A percentile compares a stretch with the other conserved stretches of the same genome.
phyloP scores from a whole-genome alignment of 2,329 filamentous ascomycete species.

The Clathrospora elynae region DNA sequence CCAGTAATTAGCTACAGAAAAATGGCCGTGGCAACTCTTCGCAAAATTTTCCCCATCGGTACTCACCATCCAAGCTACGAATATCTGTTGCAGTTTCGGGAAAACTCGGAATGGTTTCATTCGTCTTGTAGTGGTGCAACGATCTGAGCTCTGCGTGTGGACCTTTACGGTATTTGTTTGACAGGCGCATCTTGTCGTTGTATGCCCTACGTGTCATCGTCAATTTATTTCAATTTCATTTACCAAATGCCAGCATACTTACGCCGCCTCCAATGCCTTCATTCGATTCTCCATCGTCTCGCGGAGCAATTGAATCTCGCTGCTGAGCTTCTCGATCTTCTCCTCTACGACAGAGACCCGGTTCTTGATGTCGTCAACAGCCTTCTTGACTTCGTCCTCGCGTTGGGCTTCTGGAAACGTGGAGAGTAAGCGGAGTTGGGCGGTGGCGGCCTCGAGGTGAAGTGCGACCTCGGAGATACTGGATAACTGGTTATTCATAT shows the following conservation, averaged over 20 bases:
- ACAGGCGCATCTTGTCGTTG: not conserved
- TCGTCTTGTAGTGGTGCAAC: not conserved
- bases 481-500: too few relatives aligned
- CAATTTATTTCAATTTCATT: not conserved
- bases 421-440: not conserved
- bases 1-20: not conserved
- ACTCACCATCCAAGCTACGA: not conserved
- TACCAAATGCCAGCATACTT: not conserved
- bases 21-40: not conserved
- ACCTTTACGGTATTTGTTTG: not conserved
- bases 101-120: not conserved
- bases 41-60: not conserved
- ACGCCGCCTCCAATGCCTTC: not conserved
- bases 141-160: not conserved
- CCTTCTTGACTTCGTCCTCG: not conserved
- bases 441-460: not conserved
- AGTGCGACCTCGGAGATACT: too few relatives aligned
- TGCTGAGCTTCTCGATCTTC: not conserved
- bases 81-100: not conserved
- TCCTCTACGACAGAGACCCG: not conserved
- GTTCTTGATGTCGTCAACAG: not conserved
- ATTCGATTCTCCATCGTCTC: not conserved
- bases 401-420: not conserved
- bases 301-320: not conserved
- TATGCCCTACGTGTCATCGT: not conserved